A percentile compares a stretch with the other conserved stretches of the same genome.
phyloP scores from a whole-genome alignment of 2,329 filamentous ascomycete species.

The Apiospora rasikravindrae region DNA sequence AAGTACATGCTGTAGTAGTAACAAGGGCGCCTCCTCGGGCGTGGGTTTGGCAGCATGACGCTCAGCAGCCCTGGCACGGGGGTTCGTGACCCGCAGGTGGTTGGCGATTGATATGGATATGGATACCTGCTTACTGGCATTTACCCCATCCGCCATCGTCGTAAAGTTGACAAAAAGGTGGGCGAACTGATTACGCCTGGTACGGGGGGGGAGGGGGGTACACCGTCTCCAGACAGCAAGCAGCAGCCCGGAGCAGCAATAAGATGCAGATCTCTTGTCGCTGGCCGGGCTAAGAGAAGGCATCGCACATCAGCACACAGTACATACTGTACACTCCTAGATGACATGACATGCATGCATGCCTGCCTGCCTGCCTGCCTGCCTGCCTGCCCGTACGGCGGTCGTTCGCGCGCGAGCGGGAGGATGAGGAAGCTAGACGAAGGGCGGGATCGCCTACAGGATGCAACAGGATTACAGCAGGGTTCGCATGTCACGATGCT shows the following conservation, averaged over 20 bases:
- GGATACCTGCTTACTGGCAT: not conserved
- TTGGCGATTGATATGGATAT: conserved; percentile 14
- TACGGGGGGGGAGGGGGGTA: not conserved
- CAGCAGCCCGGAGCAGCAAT: not conserved
- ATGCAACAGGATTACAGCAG: conserved; percentile 24
- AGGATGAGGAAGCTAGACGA: conserved; percentile 31
- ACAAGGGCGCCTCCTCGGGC: conserved; percentile 22
- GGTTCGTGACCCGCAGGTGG: conserved; percentile 8
- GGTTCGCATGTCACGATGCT: conserved; percentile 33
- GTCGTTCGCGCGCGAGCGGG: conserved; percentile 24
- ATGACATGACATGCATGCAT: conserved; percentile 2
- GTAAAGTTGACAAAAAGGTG: not conserved
- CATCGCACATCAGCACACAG: not conserved
- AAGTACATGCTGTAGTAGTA: not conserved
- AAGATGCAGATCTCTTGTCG: not conserved
- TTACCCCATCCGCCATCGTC: not conserved
- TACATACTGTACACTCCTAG: too few relatives aligned
- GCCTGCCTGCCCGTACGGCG: conserved; percentile 18
- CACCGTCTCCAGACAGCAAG: not conserved
- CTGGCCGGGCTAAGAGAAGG: not conserved
- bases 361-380: conserved; percentile 13
- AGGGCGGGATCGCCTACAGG: conserved; percentile 36
- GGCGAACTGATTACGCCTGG: not conserved
- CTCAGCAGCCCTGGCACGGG: not conserved
- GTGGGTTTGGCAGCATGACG: conserved; percentile 24